phyloP scores from a whole-genome alignment of 2,329 filamentous ascomycete species.

The Aspergillus sp. region DNA sequence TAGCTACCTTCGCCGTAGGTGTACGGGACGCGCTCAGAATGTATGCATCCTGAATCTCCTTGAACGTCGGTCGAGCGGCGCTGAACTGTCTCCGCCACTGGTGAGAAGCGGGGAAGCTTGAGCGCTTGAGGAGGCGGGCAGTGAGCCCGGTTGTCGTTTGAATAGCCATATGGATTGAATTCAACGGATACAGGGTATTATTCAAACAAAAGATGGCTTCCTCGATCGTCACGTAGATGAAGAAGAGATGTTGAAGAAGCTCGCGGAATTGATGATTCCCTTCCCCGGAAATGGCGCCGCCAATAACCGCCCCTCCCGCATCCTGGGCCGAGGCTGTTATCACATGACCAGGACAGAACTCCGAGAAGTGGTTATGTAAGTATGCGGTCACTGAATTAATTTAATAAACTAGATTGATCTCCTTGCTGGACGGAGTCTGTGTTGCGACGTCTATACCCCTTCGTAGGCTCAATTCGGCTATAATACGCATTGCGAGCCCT shows the following conservation, averaged over 20 bases:
- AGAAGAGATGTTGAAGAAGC: not conserved
- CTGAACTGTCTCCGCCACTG: slow-evolving; percentile 55
- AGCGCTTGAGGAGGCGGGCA: slow-evolving; percentile 27
- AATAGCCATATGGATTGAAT: slow-evolving; percentile 1
- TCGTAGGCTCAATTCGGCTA: too few relatives aligned
- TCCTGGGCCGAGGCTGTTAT: slow-evolving; percentile 5
- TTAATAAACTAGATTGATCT: too few relatives aligned
- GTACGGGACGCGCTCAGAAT: slow-evolving; percentile 89
- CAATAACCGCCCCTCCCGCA: slow-evolving; percentile 12
- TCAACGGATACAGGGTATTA: not conserved
- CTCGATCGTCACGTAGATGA: not conserved
- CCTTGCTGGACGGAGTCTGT: too few relatives aligned
- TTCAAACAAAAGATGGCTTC: not conserved
- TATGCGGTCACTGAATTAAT: too few relatives aligned
- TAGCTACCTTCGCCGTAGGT: slow-evolving; percentile 76
- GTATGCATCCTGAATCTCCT: slow-evolving; percentile 86
- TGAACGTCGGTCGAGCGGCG: slow-evolving; percentile 46
- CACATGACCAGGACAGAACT: slow-evolving; percentile 4
- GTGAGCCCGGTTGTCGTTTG: slow-evolving; percentile 4
- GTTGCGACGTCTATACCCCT: too few relatives aligned
- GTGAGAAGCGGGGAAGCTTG: slow-evolving; percentile 43
- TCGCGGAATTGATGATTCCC: not conserved
- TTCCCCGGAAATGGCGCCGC: slow-evolving; percentile 12
- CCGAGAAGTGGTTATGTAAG: not conserved
- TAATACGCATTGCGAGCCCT: too few relatives aligned